Evolutionary conservation across 1,284 basidiomycete genomes (phyloP).

Genomic region (Cryptococcus sp.): DNA sequence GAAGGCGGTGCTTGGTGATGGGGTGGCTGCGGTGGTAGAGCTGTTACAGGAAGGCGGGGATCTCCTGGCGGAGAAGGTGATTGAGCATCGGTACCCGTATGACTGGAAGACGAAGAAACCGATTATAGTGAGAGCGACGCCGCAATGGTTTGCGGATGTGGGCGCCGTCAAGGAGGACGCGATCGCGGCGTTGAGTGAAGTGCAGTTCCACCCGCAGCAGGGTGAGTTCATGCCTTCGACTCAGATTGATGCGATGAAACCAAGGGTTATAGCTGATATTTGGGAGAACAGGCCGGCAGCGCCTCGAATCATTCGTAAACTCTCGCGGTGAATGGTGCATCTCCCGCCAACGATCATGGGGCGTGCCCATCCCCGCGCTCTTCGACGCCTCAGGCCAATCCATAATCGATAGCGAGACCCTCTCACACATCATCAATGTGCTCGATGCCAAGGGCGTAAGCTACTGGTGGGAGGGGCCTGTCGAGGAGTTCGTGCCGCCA

Average conservation of each 20-base stretch:
- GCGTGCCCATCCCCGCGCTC: constrained; percentile 91
- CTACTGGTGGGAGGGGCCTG: constrained; percentile 88
- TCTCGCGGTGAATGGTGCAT: constrained; percentile 99
- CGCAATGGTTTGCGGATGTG: constrained; percentile 96
- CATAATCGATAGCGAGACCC: constrained; percentile 64
- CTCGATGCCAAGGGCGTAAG: constrained; percentile 69
- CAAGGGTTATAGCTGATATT: constrained; percentile 54
- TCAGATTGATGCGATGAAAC: constrained; percentile 2
- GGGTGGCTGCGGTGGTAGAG: constrained; percentile 64
- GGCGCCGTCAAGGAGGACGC: constrained; percentile 77
- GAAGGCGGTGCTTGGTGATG: constrained; percentile 67
- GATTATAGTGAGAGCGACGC: constrained; percentile 90
- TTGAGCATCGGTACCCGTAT: constrained; percentile 89
- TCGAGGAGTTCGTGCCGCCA: constrained; percentile 75
- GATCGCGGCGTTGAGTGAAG: constrained; percentile 64
- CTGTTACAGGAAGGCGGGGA: constrained; percentile 60
- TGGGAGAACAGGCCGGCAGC: constrained; percentile 54
- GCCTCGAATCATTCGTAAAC: constrained; percentile 78
- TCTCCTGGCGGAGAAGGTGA: constrained; percentile 65
- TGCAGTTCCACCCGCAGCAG: constrained; percentile 71
- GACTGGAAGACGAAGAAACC: constrained; percentile 97
- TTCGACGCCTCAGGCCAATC: constrained; percentile 67
- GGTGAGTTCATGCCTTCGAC: constrained; percentile 56
- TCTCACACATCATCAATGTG: constrained; percentile 74
- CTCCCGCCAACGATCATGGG: constrained; percentile 96